Percentiles rank a stretch among this genome's conserved stretches.
phyloP scores from a whole-genome alignment of 441 rosid genomes.

The Pelargonium myrrhifolium region DNA sequence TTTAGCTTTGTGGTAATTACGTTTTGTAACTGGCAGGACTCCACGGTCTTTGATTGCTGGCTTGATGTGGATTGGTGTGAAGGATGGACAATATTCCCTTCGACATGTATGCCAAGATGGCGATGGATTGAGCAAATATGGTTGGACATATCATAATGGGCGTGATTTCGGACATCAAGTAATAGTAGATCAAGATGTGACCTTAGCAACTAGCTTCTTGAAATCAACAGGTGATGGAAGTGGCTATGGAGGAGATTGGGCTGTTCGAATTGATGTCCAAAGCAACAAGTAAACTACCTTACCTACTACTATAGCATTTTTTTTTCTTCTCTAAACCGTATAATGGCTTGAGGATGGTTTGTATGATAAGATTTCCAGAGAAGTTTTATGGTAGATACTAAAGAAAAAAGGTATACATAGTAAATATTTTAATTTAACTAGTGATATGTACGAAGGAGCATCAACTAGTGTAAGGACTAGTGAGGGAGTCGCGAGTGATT shows the following conservation, averaged over 20 bases:
- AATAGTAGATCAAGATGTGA: slow-evolving; percentile 67
- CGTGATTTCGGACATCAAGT: slow-evolving; percentile 81
- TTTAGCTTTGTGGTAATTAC: background rate
- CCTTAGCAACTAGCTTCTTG: slow-evolving; percentile 68
- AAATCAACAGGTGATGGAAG: slow-evolving; percentile 58
- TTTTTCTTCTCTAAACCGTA: background rate
- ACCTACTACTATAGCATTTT: slow-evolving; percentile 14
- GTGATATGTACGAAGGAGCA: too few species aligned
- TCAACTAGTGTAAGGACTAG: too few species aligned
- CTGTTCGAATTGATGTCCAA: slow-evolving; percentile 57
- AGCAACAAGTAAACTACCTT: slow-evolving; percentile 41
- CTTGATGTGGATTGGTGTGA: slow-evolving; percentile 93
- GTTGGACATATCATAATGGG: slow-evolving; percentile 89
- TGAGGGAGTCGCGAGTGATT: too few species aligned
- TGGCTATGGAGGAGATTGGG: slow-evolving; percentile 99
- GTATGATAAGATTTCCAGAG: background rate
- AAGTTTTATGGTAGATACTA: too few species aligned
- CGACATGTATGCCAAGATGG: slow-evolving; percentile 86
- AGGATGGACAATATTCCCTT: slow-evolving; percentile 61
- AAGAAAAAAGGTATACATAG: background rate
- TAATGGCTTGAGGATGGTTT: slow-evolving; percentile 2
- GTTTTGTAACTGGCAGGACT: slow-evolving; percentile 42
- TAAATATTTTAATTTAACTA: background rate
- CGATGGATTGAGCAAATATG: slow-evolving; percentile 67
- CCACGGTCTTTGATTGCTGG: slow-evolving; percentile 79